A percentile compares a stretch with the other conserved stretches of the same genome.
phyloP scores from a whole-genome alignment of 768 basidiomycete species.

The Rhodotorula kratochvilovae region DNA sequence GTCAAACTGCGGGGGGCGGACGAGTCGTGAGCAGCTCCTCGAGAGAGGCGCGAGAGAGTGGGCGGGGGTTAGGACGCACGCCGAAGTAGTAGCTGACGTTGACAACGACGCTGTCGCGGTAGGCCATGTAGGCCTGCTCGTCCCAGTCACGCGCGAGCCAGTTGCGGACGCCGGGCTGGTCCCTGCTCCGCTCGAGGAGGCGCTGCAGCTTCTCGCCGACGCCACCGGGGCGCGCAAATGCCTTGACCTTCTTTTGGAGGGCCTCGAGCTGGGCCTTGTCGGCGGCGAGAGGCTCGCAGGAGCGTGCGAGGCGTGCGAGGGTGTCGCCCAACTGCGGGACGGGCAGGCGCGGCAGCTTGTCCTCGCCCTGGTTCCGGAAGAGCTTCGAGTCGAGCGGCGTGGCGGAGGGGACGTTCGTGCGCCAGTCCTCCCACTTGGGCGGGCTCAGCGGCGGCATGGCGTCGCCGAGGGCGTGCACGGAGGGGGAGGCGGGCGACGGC shows the following conservation, averaged over 20 bases:
- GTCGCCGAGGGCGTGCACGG: not conserved
- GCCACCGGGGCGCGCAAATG: slow-evolving; percentile 54
- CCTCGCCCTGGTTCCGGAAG: slow-evolving; percentile 40
- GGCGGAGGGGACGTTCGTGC: slow-evolving; percentile 17
- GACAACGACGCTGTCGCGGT: slow-evolving; percentile 77
- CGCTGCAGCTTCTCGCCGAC: slow-evolving; percentile 66
- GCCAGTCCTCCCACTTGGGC: slow-evolving; percentile 13
- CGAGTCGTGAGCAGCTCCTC: slow-evolving; percentile 46
- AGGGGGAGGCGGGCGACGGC: not conserved
- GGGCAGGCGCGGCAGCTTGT: slow-evolving; percentile 57
- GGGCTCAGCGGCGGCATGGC: not conserved
- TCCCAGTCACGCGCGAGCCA: slow-evolving; percentile 99
- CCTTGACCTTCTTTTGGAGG: slow-evolving; percentile 13
- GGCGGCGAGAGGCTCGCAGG: slow-evolving; percentile 69
- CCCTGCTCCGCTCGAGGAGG: slow-evolving; percentile 67
- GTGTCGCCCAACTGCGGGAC: slow-evolving; percentile 78
- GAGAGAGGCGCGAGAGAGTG: slow-evolving; percentile 41
- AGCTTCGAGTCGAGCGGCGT: slow-evolving; percentile 23
- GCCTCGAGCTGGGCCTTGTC: slow-evolving; percentile 56
- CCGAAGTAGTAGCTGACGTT: slow-evolving; percentile 86
- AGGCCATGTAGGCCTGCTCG: slow-evolving; percentile 63
- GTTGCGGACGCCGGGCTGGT: slow-evolving; percentile 52
- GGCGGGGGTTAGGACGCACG: slow-evolving; percentile 39
- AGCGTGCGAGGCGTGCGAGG: slow-evolving; percentile 77
- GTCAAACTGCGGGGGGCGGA: slow-evolving; percentile 53